Evolutionary conservation across 2,329 filamentous ascomycete genomes (phyloP), one percentile per base, ranked within the genome.

Genomic region (Trichoderma aggressivum): DNA sequence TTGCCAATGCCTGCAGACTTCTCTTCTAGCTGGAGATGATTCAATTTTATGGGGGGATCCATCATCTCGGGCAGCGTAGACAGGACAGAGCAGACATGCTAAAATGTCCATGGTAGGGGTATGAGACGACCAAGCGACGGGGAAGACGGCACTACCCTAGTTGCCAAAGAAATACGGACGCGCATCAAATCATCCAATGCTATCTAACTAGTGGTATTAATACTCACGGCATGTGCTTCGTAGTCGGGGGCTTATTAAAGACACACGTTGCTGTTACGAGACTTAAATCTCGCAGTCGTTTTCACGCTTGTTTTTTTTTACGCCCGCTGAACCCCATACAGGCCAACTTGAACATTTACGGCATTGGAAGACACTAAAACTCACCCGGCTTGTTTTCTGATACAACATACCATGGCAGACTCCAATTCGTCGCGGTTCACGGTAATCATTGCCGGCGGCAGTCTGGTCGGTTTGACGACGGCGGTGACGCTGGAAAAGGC

Each of bases 401-500:
- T 28, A 28, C 26, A n/a, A n/a, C n/a, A n/a, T 18, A 64, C 30
- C 55, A 68, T 68, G 65, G 24, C 65, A 47, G 65, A 59, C n/a
- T 34, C 36, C 12, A 24, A 5, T 4, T 14, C 36, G 8, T 21
- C 65, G 26, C 55, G 36, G 16, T 75, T 76, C 63, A 75, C 69
- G 65, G 74, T 73, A 53, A 76, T 79, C 67, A 74, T 79, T 43
- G 70, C 79, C 34, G 78, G 78, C 66, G 72, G 74, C 59, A 76
- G 78, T n/a, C 85, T 85, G 60, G 82, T 72, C 12, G 79, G 79
- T 10, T 71, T 80, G 6, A 75, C 73, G 5, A 67, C 76, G 14
- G 76, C 78, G 1, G 75, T 80, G 69, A 74, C 75, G 18, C 75
- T 81, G 18, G 32, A 72, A 53, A 76, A 74, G 6, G 79, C 79